Conservation (phyloP, 768 basidiomycete genomes). For the Panaeolus papilionaceus region DNA sequence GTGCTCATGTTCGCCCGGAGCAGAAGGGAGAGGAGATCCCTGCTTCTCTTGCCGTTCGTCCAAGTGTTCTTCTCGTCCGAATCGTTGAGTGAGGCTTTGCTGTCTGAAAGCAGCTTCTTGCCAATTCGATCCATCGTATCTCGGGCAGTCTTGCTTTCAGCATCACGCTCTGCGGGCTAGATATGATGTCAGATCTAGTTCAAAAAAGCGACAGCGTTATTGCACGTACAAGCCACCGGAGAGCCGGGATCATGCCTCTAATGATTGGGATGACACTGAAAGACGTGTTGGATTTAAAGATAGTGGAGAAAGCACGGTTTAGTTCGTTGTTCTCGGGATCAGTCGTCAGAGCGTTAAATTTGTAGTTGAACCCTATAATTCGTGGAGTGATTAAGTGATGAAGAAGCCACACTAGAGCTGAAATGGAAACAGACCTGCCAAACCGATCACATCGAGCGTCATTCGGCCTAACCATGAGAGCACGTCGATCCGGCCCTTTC, state of each 20-base stretch:
- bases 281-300: constrained; percentile 51
- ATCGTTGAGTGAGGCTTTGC: constrained; percentile 45
- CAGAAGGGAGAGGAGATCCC: constrained; percentile 66
- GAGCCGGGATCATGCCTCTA: constrained; percentile 39
- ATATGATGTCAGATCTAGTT: not conserved
- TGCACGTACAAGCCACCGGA: constrained; percentile 43
- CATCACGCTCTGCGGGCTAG: constrained; percentile 40
- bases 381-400: constrained; percentile 23
- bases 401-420: not conserved
- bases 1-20: constrained; percentile 69
- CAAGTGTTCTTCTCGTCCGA: constrained; percentile 38
- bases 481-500: constrained; percentile 54
- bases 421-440: constrained; percentile 56
- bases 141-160: constrained; percentile 36
- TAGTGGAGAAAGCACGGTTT: constrained; percentile 55
- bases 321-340: constrained; percentile 52
- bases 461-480: constrained; percentile 68
- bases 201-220: not conserved
- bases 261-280: constrained; percentile 41
- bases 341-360: constrained; percentile 37
- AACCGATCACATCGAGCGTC: constrained; percentile 80
- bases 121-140: constrained; percentile 58
- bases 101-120: constrained; percentile 50
- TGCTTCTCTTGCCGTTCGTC: constrained; percentile 36
- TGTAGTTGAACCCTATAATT: constrained; percentile 39